phyloP scores from a whole-genome alignment of 2,329 filamentous ascomycete species.

The Penicillium polonicum region DNA sequence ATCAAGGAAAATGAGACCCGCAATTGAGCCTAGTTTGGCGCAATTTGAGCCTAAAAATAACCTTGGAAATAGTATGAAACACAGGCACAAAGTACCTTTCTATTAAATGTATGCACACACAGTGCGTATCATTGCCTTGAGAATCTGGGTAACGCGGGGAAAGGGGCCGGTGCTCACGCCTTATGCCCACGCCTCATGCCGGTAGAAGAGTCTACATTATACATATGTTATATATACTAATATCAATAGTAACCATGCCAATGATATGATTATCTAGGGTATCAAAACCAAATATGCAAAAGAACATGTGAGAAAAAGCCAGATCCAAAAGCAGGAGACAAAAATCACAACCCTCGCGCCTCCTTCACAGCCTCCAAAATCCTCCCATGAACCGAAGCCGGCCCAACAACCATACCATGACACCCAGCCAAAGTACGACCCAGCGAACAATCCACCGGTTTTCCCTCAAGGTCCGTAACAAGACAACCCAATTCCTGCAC shows the following conservation, averaged over 20 bases:
- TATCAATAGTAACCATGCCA: slow-evolving; percentile 7
- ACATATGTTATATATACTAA: not conserved
- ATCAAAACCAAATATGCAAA: slow-evolving; percentile 8
- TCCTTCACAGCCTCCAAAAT: slow-evolving; percentile 33
- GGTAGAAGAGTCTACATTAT: not conserved
- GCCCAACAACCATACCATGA: slow-evolving; percentile 45
- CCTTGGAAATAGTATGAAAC: not conserved
- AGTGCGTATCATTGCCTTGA: too few species aligned
- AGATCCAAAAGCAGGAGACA: slow-evolving; percentile 1
- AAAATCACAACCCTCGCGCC: slow-evolving; percentile 20
- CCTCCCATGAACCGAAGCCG: slow-evolving; percentile 35
- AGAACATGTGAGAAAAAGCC: not conserved
- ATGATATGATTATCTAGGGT: slow-evolving; percentile 11
- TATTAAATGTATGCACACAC: not conserved
- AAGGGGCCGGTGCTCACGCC: slow-evolving; percentile 11
- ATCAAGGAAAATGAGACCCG: slow-evolving; percentile 3
- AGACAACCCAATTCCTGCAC: slow-evolving; percentile 52
- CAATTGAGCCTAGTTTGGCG: not conserved
- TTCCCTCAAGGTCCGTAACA: slow-evolving; percentile 53
- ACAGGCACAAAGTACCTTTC: not conserved
- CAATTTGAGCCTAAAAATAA: not conserved
- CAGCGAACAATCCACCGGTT: slow-evolving; percentile 48
- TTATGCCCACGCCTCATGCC: not conserved
- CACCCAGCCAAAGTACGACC: slow-evolving; percentile 42
- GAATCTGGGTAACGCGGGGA: slow-evolving; percentile 6